Conservation (phyloP, 2,329 filamentous ascomycete genomes). For the Nannizziopsis barbatae region DNA sequence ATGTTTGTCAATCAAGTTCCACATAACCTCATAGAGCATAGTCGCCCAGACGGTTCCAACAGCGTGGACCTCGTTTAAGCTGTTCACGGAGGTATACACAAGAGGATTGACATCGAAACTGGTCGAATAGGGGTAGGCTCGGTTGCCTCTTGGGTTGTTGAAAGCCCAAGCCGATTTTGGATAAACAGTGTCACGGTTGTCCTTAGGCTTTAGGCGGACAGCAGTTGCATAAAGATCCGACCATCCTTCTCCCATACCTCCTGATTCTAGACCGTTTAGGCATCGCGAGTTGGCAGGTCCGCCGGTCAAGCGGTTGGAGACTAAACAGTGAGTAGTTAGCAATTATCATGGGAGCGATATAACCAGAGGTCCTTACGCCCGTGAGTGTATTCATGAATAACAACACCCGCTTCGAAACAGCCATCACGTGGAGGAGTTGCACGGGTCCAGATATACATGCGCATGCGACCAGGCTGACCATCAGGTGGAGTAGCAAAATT, state of each 20-base stretch:
- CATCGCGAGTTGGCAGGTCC: conserved; percentile 14
- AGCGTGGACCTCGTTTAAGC: conserved; percentile 6
- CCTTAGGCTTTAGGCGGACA: conserved; percentile 10
- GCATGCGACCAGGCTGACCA: conserved; percentile 13
- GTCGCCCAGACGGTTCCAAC: conserved; percentile 14
- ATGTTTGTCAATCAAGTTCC: conserved; percentile 15
- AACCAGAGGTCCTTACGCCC: conserved; percentile 9
- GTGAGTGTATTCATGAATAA: conserved; percentile 15
- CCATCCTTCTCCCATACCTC: conserved; percentile 16
- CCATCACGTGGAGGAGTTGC: conserved; percentile 12
- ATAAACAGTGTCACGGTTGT: conserved; percentile 12
- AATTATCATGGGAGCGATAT: too few species aligned
- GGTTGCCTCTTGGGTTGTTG: conserved; percentile 9
- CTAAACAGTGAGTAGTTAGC: not conserved
- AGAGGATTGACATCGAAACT: conserved; percentile 13
- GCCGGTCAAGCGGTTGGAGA: conserved; percentile 14
- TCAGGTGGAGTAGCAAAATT: conserved; percentile 15
- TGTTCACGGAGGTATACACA: conserved; percentile 9
- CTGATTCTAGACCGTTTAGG: conserved; percentile 12
- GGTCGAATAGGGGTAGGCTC: conserved; percentile 13
- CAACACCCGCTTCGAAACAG: conserved; percentile 13
- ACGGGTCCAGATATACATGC: conserved; percentile 15
- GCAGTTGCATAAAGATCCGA: conserved; percentile 13
- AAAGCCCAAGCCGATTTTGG: conserved; percentile 11
- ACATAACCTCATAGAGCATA: conserved; percentile 14